Base-by-base conservation (phyloP, 768 basidiomycete species). In the Phylloporus sp. region DNA sequence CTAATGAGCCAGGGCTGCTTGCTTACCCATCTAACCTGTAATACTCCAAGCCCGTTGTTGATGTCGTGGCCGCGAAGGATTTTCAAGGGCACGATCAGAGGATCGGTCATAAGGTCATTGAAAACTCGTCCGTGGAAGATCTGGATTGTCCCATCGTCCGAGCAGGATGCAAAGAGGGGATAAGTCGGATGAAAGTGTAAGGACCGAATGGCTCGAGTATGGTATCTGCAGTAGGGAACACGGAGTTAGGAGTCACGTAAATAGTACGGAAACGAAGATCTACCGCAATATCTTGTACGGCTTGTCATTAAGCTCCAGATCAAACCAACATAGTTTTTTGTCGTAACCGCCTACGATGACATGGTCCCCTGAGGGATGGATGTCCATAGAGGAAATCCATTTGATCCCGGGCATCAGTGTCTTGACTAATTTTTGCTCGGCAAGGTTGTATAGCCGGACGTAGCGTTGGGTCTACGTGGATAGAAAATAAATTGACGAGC, bases 271-370 rank as follows among this genome's bases (percentile, higher is more conserved):
- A 45, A 15, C n/a, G 28, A 41, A 39, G 32, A 51, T 52, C 47
- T 69, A 91, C 93, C 92, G 82, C 60, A 99, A 74, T 49, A 97
- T 84, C 73, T 97, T 97, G 80, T 95, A 99, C 1, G 97, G 97
- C 69, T 95, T 97, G 56, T 91, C 88, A 59, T 88, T 91, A 49
- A 99, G 82, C 64, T 98, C 97, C 58, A 99, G 76, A 74, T 99
- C 97, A 70, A 98, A 98, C 97, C 97, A 99, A 69, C 93, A 95
- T 15, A 99, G 74, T 69, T 97, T 97, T 59, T 90, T 86, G 73
- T 99, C 97, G 70, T 98, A 98, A 42, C 92, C 92, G 53, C 97
- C 97, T 45, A 99, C 91, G 55, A 99, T 92, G 54, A 99, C 76
- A 75, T 99, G 94, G 63, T 98, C 95, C 26, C 92, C 92, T 45